Base-by-base conservation (phyloP, 805 yeast genomes). In the Wickerhamomyces chaumierensis region DNA sequence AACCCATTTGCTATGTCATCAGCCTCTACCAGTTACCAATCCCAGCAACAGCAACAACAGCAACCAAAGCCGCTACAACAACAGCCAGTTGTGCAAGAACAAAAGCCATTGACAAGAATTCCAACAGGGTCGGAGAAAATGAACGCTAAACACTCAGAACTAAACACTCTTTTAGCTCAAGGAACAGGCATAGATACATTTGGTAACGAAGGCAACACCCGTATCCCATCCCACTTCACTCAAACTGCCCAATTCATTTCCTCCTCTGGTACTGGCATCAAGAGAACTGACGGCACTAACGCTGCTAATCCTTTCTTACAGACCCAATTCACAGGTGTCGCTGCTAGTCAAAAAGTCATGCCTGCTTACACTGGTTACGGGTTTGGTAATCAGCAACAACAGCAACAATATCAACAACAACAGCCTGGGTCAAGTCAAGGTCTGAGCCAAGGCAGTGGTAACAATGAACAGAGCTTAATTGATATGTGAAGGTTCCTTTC, bases 151-250 rank as follows among this genome's bases (percentile, higher is more conserved):
- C 61, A 73, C 68, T 66, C 86, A 44, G 88, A 83, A 43, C 71
- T 90, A 53, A 87, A 87, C 62, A 71, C 73, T 39, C 66, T 88
- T 39, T 65, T 90, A 46, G 85, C 92, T 12, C 73, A 76, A 34
- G 96, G 95, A 21, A 84, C 95, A 0, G 96, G 95, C 25, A 67
- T 86, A 41, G 98, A 88, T 62, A 88, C 96, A 0, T 92, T 84
- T 58, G 95, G 95, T 56, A 86, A 85, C 59, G 77, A 81, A 15
- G 95, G 95, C 39, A 79, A 75, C 17, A 58, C 76, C 7, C 78
- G 96, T 63, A 73, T 90, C 39, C 95, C 97, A 3, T 94, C 94
- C 35, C 96, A 90, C 54, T 90, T 83, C 57, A 90, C 96, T 2
- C 75, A 73, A 47, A 78, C 92, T 2, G 78, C 80, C 5, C 78